Conservation (phyloP, 2,329 filamentous ascomycete genomes). For the Fusarium metavorans region DNA sequence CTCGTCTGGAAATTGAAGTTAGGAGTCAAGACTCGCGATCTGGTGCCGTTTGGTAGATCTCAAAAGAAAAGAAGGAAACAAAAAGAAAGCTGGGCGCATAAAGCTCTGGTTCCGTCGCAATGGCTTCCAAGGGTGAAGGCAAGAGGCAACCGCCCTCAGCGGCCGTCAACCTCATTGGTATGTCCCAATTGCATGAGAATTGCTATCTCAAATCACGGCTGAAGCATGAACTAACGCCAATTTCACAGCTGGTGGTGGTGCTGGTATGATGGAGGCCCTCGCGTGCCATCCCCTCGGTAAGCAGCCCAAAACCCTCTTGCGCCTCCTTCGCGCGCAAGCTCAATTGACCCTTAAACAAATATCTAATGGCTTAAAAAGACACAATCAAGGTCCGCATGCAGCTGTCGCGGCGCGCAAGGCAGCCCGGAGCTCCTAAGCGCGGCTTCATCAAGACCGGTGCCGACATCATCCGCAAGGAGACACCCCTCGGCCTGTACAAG, state of each 20-base stretch:
- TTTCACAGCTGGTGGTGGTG: slow-evolving; percentile 85
- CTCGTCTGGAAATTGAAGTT: not conserved
- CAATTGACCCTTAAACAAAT: not conserved
- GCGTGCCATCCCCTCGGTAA: slow-evolving; percentile 92
- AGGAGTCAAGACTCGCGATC: not conserved
- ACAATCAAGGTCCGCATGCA: slow-evolving; percentile 99
- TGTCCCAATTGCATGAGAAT: slow-evolving; percentile 43
- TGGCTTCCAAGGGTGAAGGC: slow-evolving; percentile 48
- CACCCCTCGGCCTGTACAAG: slow-evolving; percentile 94
- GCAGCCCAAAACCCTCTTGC: slow-evolving; percentile 40
- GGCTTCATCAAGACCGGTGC: slow-evolving; percentile 89
- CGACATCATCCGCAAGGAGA: slow-evolving; percentile 91
- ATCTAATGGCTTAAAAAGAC: slow-evolving; percentile 58
- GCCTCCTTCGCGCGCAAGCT: slow-evolving; percentile 13
- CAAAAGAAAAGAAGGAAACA: not conserved
- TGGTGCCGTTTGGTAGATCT: not conserved
- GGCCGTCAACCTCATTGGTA: slow-evolving; percentile 92
- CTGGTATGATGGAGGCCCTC: slow-evolving; percentile 99
- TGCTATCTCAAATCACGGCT: not conserved
- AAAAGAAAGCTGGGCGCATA: not conserved
- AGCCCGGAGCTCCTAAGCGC: slow-evolving; percentile 85
- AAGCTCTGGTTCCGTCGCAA: slow-evolving; percentile 33
- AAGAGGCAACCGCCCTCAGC: slow-evolving; percentile 83
- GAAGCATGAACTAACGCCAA: slow-evolving; percentile 26
- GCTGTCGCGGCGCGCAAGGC: slow-evolving; percentile 85